A percentile compares a stretch with the other conserved stretches of the same genome.
Conservation (phyloP, 257 asterid species). For the Ophiorrhiza pumila region DNA sequence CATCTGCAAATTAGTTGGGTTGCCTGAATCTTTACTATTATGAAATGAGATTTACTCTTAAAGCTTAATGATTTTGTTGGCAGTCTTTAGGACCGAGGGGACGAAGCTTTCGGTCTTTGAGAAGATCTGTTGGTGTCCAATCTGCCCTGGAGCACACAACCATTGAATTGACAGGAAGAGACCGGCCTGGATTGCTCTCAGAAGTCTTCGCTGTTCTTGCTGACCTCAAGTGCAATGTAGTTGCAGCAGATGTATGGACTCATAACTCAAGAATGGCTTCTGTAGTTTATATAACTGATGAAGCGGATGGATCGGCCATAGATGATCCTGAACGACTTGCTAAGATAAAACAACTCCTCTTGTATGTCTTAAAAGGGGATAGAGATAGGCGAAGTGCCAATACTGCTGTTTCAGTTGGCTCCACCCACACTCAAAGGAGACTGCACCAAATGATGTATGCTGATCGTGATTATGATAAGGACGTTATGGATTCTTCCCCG, state of each 20-base stretch:
- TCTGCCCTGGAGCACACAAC: constrained; percentile 57
- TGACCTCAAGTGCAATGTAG: constrained; percentile 70
- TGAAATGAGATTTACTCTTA: neutral
- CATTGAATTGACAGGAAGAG: constrained; percentile 73
- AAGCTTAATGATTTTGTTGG: constrained; percentile 17
- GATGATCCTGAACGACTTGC: constrained; percentile 56
- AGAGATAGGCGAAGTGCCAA: constrained; percentile 64
- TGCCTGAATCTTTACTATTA: neutral
- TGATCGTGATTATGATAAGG: constrained; percentile 43
- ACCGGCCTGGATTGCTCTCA: constrained; percentile 81
- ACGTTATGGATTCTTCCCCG: constrained; percentile 9
- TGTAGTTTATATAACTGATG: constrained; percentile 71
- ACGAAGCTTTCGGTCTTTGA: constrained; percentile 45
- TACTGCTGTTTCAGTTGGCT: constrained; percentile 63
- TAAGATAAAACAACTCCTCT: constrained; percentile 61
- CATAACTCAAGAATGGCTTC: constrained; percentile 90
- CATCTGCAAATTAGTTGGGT: neutral
- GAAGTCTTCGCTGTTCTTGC: constrained; percentile 81
- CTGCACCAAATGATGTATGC: constrained; percentile 86
- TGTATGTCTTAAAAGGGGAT: constrained; percentile 56
- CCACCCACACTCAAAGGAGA: constrained; percentile 71
- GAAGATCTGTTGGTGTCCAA: constrained; percentile 65
- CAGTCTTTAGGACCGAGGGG: constrained; percentile 62
- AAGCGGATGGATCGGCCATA: constrained; percentile 45
- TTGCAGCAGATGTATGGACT: constrained; percentile 92